phyloP scores from a whole-genome alignment of 2,329 filamentous ascomycete species.

The Mollisia scopiformis region DNA sequence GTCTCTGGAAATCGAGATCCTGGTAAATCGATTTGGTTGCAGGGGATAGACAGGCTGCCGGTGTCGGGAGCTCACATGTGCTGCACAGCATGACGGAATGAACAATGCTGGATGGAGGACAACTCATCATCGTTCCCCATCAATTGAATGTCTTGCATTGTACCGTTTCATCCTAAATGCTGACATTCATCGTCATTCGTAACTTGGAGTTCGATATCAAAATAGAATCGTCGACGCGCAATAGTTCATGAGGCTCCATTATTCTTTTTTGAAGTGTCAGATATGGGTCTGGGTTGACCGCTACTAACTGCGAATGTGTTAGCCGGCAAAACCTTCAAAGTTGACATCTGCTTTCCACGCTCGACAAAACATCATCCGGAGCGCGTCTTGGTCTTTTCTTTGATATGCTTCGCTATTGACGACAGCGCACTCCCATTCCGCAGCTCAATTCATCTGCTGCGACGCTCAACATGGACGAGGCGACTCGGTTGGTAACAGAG shows the following conservation, averaged over 20 bases:
- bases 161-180: neutral
- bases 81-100: constrained; percentile 1
- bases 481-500: constrained; percentile 45
- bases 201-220: neutral
- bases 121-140: neutral
- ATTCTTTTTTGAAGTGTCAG: neutral
- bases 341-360: neutral
- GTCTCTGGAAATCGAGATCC: neutral
- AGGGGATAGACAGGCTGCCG: neutral
- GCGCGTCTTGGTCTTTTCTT: neutral
- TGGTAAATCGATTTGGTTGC: neutral
- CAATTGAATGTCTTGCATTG: neutral
- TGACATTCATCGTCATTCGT: neutral
- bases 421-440: neutral
- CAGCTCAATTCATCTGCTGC: constrained; percentile 9
- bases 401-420: constrained; percentile 14
- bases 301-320: neutral
- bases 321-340: neutral
- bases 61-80: neutral
- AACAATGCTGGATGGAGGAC: neutral
- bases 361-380: neutral
- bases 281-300: constrained; percentile 1
- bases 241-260: neutral
- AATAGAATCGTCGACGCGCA: constrained; percentile 2
- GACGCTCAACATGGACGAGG: constrained; percentile 50